A percentile compares a stretch with the other conserved stretches of the same genome.
These are phyloP conservation scores for Nannizziopsis barbatae DNA, from an alignment of 2,329 filamentous ascomycete genomes.

Conservation along the genomic window DNA sequence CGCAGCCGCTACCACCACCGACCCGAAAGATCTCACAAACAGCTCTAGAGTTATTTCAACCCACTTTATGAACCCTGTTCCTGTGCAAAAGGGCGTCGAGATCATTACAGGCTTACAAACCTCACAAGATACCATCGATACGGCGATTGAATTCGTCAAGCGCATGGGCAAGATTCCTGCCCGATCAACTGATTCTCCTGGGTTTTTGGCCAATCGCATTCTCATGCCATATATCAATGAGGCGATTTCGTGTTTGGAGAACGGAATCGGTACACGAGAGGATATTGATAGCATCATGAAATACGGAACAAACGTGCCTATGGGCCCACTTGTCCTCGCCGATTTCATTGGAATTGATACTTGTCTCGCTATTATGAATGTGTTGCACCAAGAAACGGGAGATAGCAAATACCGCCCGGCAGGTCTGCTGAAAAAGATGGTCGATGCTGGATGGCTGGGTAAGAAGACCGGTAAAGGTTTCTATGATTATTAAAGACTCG, in stretches of 20 bases:
- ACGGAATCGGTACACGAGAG: conserved; percentile 74
- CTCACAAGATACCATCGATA: conserved; percentile 66
- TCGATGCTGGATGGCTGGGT: conserved; percentile 92
- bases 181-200: conserved; percentile 76
- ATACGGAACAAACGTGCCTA: conserved; percentile 96
- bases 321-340: conserved; percentile 86
- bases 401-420: conserved; percentile 93
- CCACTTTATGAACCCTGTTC: conserved; percentile 99
- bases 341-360: conserved; percentile 98
- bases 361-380: conserved; percentile 93
- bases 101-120: conserved; percentile 94
- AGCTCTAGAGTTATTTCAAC: conserved; percentile 86
- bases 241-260: conserved; percentile 90
- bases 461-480: conserved; percentile 98
- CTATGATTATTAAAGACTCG: conserved; percentile 43
- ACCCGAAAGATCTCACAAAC: conserved; percentile 68
- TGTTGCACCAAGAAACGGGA: conserved; percentile 78
- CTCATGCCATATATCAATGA: conserved; percentile 99
- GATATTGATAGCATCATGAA: conserved; percentile 98
- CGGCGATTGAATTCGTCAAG: conserved; percentile 73
- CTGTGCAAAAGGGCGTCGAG: conserved; percentile 92
- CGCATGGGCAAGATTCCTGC: conserved; percentile 89
- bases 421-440: conserved; percentile 83
- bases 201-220: conserved; percentile 92
- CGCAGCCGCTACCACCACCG: conserved; percentile 68